Percentiles rank a stretch among this genome's conserved stretches.
Evolutionary conservation across 352 stramenopile species (phyloP).

Genomic region (Pythium biforme): DNA sequence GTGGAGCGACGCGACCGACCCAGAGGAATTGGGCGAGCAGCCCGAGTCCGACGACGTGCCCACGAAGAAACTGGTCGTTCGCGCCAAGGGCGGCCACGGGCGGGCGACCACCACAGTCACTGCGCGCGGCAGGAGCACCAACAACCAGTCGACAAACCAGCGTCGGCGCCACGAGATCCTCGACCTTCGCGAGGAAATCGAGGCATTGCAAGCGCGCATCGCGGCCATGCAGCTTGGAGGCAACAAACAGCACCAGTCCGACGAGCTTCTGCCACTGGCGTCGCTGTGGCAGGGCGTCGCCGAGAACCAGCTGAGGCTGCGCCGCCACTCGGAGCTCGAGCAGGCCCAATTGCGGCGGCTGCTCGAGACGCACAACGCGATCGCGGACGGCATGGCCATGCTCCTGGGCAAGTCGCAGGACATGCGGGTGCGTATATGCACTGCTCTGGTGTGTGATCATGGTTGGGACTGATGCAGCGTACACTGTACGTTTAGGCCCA

Average conservation of each 20-base stretch:
- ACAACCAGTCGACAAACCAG: background rate
- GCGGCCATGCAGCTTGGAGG: background rate
- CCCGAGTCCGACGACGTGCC: background rate
- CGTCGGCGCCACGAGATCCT: slow-evolving; percentile 1
- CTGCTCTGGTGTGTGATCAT: background rate
- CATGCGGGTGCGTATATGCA: background rate
- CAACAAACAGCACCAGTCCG: too few species aligned
- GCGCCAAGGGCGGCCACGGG: too few species aligned
- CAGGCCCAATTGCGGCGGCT: slow-evolving; percentile 24
- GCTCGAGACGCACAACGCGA: slow-evolving; percentile 28
- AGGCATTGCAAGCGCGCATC: background rate
- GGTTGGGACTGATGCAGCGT: too few species aligned
- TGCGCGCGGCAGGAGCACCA: background rate
- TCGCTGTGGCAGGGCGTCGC: slow-evolving; percentile 16
- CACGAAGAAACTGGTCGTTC: background rate
- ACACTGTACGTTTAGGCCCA: too few species aligned
- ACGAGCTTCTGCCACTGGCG: background rate
- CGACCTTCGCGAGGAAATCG: background rate
- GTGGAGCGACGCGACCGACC: background rate
- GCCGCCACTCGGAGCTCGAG: slow-evolving; percentile 26
- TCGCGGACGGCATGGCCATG: slow-evolving; percentile 27
- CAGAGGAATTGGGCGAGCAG: background rate
- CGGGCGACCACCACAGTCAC: background rate
- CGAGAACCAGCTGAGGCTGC: slow-evolving; percentile 12
- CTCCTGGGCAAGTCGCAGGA: slow-evolving; percentile 14